These are phyloP conservation scores for Tuber indicum DNA, from an alignment of 495 filamentous ascomycete genomes.

Conservation along the genomic window DNA sequence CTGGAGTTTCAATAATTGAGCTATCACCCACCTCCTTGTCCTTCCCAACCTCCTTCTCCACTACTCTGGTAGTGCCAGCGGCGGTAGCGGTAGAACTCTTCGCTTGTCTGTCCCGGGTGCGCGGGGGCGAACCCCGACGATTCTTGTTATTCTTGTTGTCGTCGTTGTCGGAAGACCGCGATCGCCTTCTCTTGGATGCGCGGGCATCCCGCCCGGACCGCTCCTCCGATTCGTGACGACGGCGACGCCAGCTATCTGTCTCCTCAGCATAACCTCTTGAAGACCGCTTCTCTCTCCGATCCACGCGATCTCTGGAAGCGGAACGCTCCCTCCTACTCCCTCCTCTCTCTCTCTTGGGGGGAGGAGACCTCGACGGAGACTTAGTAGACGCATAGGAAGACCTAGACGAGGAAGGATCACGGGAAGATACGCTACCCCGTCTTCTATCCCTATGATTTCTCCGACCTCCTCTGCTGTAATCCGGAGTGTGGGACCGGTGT, in stretches of 20 bases:
- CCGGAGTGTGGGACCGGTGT: neutral
- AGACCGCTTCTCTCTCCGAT: conserved; percentile 31
- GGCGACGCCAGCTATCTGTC: conserved; percentile 25
- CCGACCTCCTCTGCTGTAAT: conserved; percentile 34
- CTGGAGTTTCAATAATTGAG: conserved; percentile 12
- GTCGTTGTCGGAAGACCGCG: conserved; percentile 17
- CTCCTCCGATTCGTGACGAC: conserved; percentile 24
- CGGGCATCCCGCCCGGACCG: conserved; percentile 12
- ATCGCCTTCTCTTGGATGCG: conserved; percentile 27
- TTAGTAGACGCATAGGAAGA: conserved; percentile 38
- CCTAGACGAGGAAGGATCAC: conserved; percentile 28
- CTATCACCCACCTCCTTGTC: conserved; percentile 37
- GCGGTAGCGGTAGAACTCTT: neutral
- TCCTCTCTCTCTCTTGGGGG: conserved; percentile 20
- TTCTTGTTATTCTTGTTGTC: conserved; percentile 20
- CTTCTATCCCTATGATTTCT: conserved; percentile 48
- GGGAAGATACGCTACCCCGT: conserved; percentile 39
- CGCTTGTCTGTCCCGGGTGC: neutral
- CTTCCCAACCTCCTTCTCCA: conserved; percentile 19
- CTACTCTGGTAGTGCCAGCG: conserved; percentile 13
- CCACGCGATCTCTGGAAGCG: conserved; percentile 30
- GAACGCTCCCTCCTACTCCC: conserved; percentile 25
- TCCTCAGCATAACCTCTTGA: conserved; percentile 40
- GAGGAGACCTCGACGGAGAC: conserved; percentile 35
- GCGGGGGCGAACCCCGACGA: neutral